Evolutionary conservation across 148 eudicot species (phyloP).

Genomic region (Polygonum maritimum): DNA sequence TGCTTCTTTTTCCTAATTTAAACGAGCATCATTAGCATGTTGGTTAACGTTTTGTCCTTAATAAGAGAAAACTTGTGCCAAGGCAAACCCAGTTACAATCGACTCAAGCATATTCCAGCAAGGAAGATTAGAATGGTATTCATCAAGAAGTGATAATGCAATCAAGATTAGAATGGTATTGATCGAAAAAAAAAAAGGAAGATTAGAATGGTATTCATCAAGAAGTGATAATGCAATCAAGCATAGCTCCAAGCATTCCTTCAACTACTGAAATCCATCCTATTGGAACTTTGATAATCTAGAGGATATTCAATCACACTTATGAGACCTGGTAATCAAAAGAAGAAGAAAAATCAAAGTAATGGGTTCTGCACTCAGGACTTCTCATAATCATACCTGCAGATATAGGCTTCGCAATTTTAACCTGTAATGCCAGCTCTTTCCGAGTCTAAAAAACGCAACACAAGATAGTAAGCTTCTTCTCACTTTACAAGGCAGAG

Average conservation of each 20-base stretch:
- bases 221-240: neutral
- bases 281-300: neutral
- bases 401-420: slow-evolving; percentile 76
- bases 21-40: neutral
- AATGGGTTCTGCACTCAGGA: neutral
- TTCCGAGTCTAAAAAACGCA: slow-evolving; percentile 36
- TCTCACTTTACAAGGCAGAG: neutral
- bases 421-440: slow-evolving; percentile 56
- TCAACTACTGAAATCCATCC: neutral
- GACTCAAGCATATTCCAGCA: neutral
- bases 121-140: neutral
- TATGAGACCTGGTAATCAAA: neutral
- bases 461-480: slow-evolving; percentile 2
- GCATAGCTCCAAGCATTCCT: neutral
- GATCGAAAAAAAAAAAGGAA: neutral
- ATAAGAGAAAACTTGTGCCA: slow-evolving; percentile 1
- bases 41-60: neutral
- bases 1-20: neutral
- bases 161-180: neutral
- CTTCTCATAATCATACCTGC: slow-evolving; percentile 41
- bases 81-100: neutral
- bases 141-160: neutral
- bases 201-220: neutral
- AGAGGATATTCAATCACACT: neutral
- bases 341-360: neutral